Evolutionary conservation across 495 filamentous ascomycete genomes (phyloP).

Genomic region (Halenospora varia): DNA sequence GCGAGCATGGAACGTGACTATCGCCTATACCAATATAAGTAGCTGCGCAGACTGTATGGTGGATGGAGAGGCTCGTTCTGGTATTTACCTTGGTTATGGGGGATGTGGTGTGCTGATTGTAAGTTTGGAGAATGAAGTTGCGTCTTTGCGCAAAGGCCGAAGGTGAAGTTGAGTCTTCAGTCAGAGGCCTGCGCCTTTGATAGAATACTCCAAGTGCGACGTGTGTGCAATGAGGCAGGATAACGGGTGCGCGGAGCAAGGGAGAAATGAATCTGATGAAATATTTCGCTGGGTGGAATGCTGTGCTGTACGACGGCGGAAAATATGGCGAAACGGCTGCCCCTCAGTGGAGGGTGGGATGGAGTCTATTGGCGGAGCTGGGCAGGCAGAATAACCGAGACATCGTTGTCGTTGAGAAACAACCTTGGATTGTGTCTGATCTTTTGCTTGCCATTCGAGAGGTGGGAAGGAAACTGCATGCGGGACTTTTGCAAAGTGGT

Average conservation of each 20-base stretch:
- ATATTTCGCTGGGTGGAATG: background rate
- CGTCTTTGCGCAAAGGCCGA: slow-evolving; percentile 2
- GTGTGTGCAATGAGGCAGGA: background rate
- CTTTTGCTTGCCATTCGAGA: slow-evolving; percentile 12
- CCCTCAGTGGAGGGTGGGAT: slow-evolving; percentile 4
- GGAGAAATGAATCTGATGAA: background rate
- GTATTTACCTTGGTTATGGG: background rate
- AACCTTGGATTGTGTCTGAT: slow-evolving; percentile 14
- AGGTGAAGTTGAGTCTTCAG: background rate
- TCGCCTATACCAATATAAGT: background rate
- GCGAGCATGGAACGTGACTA: slow-evolving; percentile 3
- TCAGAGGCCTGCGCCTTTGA: background rate
- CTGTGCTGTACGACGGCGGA: background rate
- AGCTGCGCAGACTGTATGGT: background rate
- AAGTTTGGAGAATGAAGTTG: background rate
- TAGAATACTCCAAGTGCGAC: background rate
- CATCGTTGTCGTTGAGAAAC: slow-evolving; percentile 14
- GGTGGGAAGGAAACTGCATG: slow-evolving; percentile 4
- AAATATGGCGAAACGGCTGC: background rate
- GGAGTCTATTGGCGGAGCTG: slow-evolving; percentile 18
- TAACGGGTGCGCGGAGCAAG: background rate
- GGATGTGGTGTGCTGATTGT: background rate
- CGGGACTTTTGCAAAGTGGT: background rate
- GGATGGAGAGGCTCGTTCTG: background rate
- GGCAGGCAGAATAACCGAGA: slow-evolving; percentile 17